Percentiles rank a stretch among this genome's conserved stretches.
Evolutionary conservation across 2,329 filamentous ascomycete species (phyloP).

Genomic region (Huntiella savannae): DNA sequence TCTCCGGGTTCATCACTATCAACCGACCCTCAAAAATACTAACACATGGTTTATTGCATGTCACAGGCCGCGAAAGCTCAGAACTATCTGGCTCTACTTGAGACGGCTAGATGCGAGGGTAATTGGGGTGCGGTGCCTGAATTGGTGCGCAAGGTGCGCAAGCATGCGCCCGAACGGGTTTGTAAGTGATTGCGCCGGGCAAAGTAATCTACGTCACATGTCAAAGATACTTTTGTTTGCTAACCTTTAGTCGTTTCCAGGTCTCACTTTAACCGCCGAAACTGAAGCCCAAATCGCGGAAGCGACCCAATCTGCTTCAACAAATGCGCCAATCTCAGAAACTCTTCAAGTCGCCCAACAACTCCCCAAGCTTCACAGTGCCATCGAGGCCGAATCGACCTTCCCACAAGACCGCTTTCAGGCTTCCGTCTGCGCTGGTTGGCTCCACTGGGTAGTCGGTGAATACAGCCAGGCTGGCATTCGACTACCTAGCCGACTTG

Average conservation of each 20-base stretch:
- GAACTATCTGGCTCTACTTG: slow-evolving; percentile 65
- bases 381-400: slow-evolving; percentile 37
- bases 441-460: slow-evolving; percentile 62
- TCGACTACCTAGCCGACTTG: slow-evolving; percentile 44
- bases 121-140: slow-evolving; percentile 77
- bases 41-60: neutral
- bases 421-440: slow-evolving; percentile 64
- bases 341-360: slow-evolving; percentile 27
- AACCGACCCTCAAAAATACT: neutral
- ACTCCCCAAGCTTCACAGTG: slow-evolving; percentile 32
- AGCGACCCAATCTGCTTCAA: slow-evolving; percentile 24
- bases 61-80: slow-evolving; percentile 42
- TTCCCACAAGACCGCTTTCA: slow-evolving; percentile 48
- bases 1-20: neutral
- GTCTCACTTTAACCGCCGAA: slow-evolving; percentile 50
- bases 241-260: slow-evolving; percentile 22
- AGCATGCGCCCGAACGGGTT: slow-evolving; percentile 70
- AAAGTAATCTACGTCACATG: neutral
- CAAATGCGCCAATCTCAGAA: slow-evolving; percentile 24
- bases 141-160: slow-evolving; percentile 78
- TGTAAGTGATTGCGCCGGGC: slow-evolving; percentile 37
- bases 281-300: slow-evolving; percentile 47
- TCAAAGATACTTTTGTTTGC: neutral
- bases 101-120: slow-evolving; percentile 71
- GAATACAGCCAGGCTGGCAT: slow-evolving; percentile 45